These are phyloP conservation scores for Didymella keratinophila DNA, from an alignment of 2,329 filamentous ascomycete genomes.

Conservation along the genomic window DNA sequence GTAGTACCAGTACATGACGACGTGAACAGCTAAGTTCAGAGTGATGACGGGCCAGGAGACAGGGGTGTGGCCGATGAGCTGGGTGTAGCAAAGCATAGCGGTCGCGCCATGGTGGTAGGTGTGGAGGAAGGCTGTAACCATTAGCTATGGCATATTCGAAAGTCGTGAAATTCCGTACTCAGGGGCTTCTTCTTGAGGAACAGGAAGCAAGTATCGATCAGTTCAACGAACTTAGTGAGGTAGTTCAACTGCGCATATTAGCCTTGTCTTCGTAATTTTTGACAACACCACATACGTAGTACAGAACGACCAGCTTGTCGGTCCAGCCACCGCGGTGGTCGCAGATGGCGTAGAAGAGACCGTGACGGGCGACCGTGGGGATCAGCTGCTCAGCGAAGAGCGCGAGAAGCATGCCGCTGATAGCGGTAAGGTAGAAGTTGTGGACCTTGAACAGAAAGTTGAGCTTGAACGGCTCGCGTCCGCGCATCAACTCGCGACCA, in stretches of 20 bases:
- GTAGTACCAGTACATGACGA: constrained; percentile 99
- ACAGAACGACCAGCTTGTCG: constrained; percentile 87
- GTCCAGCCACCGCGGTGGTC: constrained; percentile 86
- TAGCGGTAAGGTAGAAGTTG: constrained; percentile 90
- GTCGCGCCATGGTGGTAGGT: constrained; percentile 99
- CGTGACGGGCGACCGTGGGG: constrained; percentile 79
- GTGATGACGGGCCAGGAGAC: constrained; percentile 96
- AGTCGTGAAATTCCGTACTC: constrained; percentile 61
- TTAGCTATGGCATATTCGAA: constrained; percentile 31
- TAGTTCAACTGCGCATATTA: constrained; percentile 81
- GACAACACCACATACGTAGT: constrained; percentile 76
- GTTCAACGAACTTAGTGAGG: constrained; percentile 95
- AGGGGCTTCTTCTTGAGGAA: constrained; percentile 99
- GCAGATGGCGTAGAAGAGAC: constrained; percentile 91
- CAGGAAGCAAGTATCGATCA: constrained; percentile 94
- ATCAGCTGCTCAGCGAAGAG: constrained; percentile 93
- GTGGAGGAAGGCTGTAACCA: constrained; percentile 79
- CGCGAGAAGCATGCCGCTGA: constrained; percentile 80
- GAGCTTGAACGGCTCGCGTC: constrained; percentile 83
- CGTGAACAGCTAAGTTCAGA: constrained; percentile 91
- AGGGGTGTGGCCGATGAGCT: constrained; percentile 89
- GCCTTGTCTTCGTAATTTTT: constrained; percentile 27
- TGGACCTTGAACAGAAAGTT: constrained; percentile 92
- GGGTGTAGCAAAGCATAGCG: constrained; percentile 96
- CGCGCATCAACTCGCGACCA: constrained; percentile 90